Evolutionary conservation across 225 moss, liverwort and hornwort genomes (phyloP).

Genomic region (Marchantia polymorpha): DNA sequence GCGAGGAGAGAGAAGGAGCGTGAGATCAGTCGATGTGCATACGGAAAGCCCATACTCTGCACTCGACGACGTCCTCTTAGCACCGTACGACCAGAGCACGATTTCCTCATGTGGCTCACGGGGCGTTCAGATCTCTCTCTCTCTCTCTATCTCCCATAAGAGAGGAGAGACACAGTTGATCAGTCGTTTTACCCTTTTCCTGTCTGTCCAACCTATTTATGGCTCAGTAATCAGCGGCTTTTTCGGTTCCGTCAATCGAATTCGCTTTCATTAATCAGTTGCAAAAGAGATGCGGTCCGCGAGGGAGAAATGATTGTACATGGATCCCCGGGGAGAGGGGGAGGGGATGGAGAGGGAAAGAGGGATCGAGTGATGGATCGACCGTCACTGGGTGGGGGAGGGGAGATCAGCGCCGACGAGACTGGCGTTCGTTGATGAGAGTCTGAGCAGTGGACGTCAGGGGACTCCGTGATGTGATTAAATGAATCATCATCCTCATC

Average conservation of each 20-base stretch:
- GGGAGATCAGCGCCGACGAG: background rate
- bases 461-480: background rate
- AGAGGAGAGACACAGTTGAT: background rate
- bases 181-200: constrained; percentile 1
- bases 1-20: background rate
- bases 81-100: background rate
- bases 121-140: background rate
- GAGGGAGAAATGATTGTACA: background rate
- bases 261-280: background rate
- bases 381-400: background rate
- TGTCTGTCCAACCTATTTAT: background rate
- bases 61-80: background rate
- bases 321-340: background rate
- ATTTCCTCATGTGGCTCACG: background rate
- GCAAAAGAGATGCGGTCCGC: background rate
- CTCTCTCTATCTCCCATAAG: background rate
- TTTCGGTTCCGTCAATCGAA: background rate
- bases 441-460: background rate
- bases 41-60: background rate
- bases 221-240: background rate
- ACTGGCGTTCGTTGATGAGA: background rate
- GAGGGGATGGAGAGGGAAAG: background rate
- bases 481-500: background rate
- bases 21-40: background rate
- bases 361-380: background rate